A percentile compares a stretch with the other conserved stretches of the same genome.
Evolutionary conservation across 1,139 yeast species (phyloP).

Genomic region (Candida sp.): DNA sequence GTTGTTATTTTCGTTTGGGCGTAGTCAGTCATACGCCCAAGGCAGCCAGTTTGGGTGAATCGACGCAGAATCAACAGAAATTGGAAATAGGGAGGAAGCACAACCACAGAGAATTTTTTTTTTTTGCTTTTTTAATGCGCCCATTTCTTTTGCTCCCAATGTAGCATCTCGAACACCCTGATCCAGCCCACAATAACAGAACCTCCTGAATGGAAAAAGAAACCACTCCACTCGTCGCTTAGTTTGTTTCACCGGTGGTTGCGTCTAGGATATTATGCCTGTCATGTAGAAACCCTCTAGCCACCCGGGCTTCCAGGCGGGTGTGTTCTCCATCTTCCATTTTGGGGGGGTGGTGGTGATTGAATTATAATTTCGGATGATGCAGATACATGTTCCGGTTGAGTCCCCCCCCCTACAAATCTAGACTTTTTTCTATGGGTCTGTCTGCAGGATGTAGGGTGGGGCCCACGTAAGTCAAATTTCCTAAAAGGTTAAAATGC

Average conservation of each 20-base stretch:
- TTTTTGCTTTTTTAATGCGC: background rate
- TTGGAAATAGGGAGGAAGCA: background rate
- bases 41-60: background rate
- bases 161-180: background rate
- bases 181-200: too few species aligned
- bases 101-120: background rate
- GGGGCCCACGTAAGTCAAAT: background rate
- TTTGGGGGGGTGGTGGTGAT: background rate
- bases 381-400: background rate
- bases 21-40: too few species aligned
- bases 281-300: too few species aligned
- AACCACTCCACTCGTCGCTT: too few species aligned
- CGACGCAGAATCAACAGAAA: background rate
- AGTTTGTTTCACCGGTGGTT: too few species aligned
- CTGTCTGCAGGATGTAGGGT: background rate
- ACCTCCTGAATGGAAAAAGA: too few species aligned
- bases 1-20: too few species aligned
- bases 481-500: background rate
- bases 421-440: background rate
- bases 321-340: too few species aligned
- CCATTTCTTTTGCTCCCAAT: background rate
- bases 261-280: too few species aligned
- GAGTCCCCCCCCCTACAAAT: background rate
- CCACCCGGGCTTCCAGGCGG: too few species aligned
- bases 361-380: background rate